phyloP scores from a whole-genome alignment of 768 basidiomycete species.

The Amanita molliuscula region DNA sequence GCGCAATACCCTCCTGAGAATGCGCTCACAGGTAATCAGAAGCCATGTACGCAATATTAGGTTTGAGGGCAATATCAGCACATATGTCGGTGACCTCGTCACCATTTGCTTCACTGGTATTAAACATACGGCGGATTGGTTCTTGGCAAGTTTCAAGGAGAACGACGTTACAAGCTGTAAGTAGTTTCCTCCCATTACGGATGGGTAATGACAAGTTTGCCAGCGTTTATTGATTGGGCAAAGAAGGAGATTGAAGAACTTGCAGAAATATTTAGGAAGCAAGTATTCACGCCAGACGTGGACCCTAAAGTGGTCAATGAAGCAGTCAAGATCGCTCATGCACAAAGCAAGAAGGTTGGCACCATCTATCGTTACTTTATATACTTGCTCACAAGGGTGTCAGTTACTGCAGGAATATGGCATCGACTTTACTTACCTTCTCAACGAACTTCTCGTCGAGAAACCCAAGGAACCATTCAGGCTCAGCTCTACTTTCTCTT shows the following conservation, averaged over 20 bases:
- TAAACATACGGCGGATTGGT: conserved; percentile 98
- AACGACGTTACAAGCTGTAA: conserved; percentile 87
- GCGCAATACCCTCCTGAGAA: conserved; percentile 70
- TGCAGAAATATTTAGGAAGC: conserved; percentile 77
- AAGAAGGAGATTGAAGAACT: conserved; percentile 77
- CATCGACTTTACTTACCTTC: conserved; percentile 86
- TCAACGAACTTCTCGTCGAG: conserved; percentile 60
- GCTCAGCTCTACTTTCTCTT: conserved; percentile 12
- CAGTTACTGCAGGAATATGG: conserved; percentile 89
- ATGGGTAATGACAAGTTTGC: neutral
- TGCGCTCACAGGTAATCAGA: conserved; percentile 65
- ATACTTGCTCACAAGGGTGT: neutral
- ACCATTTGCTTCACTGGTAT: conserved; percentile 89
- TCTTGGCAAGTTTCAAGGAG: conserved; percentile 89
- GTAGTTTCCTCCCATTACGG: conserved; percentile 16
- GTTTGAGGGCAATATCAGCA: conserved; percentile 80
- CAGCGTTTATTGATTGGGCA: conserved; percentile 94
- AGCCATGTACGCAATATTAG: conserved; percentile 77
- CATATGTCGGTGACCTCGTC: conserved; percentile 81
- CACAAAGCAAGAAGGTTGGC: conserved; percentile 79
- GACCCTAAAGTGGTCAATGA: conserved; percentile 66
- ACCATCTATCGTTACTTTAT: neutral
- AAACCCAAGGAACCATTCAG: conserved; percentile 29
- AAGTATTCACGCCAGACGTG: conserved; percentile 81
- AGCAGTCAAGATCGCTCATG: conserved; percentile 63